These are phyloP conservation scores for Coffea eugenioides DNA, from an alignment of 257 asterid genomes.

Conservation along the genomic window DNA sequence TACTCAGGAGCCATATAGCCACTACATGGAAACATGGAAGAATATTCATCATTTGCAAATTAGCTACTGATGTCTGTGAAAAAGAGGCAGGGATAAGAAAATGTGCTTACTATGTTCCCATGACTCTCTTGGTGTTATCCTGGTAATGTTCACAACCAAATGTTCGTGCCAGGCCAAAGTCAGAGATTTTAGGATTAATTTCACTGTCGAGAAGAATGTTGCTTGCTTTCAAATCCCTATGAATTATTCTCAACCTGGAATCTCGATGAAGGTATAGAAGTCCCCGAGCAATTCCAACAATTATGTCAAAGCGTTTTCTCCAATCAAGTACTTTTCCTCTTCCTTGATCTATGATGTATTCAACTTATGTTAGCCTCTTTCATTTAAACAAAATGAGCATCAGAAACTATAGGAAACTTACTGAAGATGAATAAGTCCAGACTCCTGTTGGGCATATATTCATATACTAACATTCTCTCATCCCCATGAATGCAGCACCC, in stretches of 20 bases:
- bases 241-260: slow-evolving; percentile 34
- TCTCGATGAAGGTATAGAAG: slow-evolving; percentile 29
- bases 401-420: slow-evolving; percentile 4
- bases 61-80: neutral
- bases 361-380: neutral
- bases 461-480: slow-evolving; percentile 27
- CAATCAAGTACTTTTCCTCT: slow-evolving; percentile 18
- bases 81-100: neutral
- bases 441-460: slow-evolving; percentile 27
- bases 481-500: slow-evolving; percentile 33
- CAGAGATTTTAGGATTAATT: slow-evolving; percentile 35
- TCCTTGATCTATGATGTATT: slow-evolving; percentile 22
- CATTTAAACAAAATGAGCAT: neutral
- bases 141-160: slow-evolving; percentile 31
- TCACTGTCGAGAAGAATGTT: slow-evolving; percentile 33
- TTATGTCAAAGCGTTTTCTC: slow-evolving; percentile 24
- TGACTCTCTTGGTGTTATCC: slow-evolving; percentile 33
- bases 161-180: slow-evolving; percentile 37
- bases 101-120: slow-evolving; percentile 39
- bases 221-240: slow-evolving; percentile 40
- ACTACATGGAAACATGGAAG: slow-evolving; percentile 11
- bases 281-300: slow-evolving; percentile 27
- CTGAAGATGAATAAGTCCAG: slow-evolving; percentile 30
- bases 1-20: slow-evolving; percentile 44
- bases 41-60: neutral